A percentile compares a stretch with the other conserved stretches of the same genome.
phyloP scores from a whole-genome alignment of 148 eudicot genomes.

The Mesembryanthemum crystallinum region DNA sequence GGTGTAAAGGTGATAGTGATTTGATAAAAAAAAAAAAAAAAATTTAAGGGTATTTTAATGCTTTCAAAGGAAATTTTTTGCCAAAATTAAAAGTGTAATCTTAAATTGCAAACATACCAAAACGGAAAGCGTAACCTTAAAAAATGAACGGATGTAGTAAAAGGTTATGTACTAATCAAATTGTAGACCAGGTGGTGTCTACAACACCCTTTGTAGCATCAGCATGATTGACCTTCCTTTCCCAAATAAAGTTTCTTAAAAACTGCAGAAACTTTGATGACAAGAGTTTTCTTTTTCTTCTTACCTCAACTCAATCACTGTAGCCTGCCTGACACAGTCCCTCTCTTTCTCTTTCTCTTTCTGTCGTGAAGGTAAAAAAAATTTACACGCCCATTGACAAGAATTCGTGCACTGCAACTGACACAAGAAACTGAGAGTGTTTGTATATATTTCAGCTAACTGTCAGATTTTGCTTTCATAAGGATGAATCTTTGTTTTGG shows the following conservation, averaged over 20 bases:
- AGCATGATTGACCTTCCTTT: not conserved
- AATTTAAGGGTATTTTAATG: no score
- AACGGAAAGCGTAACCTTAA: no score
- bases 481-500: conserved; percentile 5
- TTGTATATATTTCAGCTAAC: not conserved
- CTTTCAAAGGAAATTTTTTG: no score
- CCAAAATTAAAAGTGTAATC: no score
- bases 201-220: no score
- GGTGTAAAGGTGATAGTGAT: no score
- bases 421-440: not conserved
- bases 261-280: conserved; percentile 5
- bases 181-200: no score
- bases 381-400: not conserved
- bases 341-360: not conserved
- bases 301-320: conserved; percentile 8
- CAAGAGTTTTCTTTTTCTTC: not conserved
- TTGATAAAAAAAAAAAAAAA: no score
- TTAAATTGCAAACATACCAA: no score
- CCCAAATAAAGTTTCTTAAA: not conserved
- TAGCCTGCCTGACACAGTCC: not conserved
- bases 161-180: no score
- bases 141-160: no score
- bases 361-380: not conserved
- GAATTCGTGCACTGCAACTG: conserved; percentile 5
- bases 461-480: conserved; percentile 3